Conservation (phyloP, 2,329 filamentous ascomycete genomes). For the Phyllosticta paracitricarpa region DNA sequence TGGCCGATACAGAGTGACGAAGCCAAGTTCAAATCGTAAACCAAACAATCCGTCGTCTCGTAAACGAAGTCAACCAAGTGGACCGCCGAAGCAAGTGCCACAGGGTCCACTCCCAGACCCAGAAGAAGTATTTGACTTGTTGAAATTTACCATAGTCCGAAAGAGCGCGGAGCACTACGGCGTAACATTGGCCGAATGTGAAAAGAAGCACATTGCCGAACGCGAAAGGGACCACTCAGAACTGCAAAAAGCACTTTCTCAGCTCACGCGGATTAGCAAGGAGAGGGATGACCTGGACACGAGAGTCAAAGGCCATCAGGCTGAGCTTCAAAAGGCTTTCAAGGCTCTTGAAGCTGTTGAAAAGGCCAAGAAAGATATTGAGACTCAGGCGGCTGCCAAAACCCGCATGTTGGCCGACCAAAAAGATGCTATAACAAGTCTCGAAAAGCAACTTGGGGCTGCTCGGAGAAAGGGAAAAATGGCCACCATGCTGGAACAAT, state of each 20-base stretch:
- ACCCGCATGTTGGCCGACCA: background rate
- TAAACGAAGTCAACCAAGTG: background rate
- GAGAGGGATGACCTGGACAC: background rate
- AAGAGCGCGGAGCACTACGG: background rate
- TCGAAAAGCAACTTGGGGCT: background rate
- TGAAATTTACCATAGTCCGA: background rate
- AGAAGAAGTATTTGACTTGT: background rate
- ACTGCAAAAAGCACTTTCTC: background rate
- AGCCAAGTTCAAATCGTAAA: no score
- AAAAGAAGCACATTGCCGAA: background rate
- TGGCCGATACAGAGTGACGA: no score
- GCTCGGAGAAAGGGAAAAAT: background rate
- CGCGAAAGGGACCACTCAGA: background rate
- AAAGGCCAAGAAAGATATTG: background rate
- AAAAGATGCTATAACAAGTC: background rate
- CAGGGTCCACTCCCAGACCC: background rate
- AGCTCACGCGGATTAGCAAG: background rate
- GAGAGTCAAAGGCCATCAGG: background rate
- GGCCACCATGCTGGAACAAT: background rate
- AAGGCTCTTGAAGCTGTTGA: background rate
- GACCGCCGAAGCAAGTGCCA: background rate
- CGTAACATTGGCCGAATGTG: background rate
- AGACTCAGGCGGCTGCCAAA: background rate
- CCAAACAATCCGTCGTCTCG: no score
- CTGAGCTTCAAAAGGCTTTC: background rate